Evolutionary conservation across 2,329 filamentous ascomycete genomes (phyloP).

Genomic region (Phialophora macrospora): DNA sequence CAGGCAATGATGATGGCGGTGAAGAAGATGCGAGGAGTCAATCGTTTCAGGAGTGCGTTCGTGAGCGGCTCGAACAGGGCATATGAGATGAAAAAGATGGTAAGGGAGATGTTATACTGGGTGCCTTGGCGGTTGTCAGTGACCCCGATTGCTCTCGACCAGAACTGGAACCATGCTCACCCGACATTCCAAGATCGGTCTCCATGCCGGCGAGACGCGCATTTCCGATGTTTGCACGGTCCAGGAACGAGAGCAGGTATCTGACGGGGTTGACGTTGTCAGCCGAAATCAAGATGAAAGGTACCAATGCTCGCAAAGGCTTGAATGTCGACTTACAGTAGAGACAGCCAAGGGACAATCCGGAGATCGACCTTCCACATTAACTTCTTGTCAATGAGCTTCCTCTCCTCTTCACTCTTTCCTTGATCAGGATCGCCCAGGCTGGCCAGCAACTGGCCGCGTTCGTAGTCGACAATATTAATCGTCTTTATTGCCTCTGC

Average conservation of each 20-base stretch:
- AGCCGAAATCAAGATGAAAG: too few relatives aligned
- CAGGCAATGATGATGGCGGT: slow-evolving; percentile 74
- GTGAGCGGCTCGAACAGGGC: slow-evolving; percentile 74
- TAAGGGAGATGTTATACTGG: slow-evolving; percentile 57
- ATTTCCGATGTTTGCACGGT: slow-evolving; percentile 46
- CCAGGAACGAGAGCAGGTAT: slow-evolving; percentile 44
- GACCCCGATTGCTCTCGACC: too few relatives aligned
- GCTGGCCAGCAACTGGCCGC: slow-evolving; percentile 4
- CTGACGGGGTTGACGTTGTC: too few relatives aligned
- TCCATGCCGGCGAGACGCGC: slow-evolving; percentile 43
- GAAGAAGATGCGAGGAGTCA: slow-evolving; percentile 77
- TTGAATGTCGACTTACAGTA: slow-evolving; percentile 12
- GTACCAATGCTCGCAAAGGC: too few relatives aligned
- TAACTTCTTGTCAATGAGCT: slow-evolving; percentile 54
- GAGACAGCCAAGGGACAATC: slow-evolving; percentile 35
- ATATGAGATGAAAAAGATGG: slow-evolving; percentile 76
- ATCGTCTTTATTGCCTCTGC: neutral
- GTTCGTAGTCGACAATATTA: slow-evolving; percentile 2
- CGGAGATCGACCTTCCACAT: slow-evolving; percentile 42
- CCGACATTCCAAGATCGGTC: slow-evolving; percentile 40
- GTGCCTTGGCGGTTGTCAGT: too few relatives aligned
- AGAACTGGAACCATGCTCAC: slow-evolving; percentile 7
- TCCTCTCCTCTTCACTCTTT: slow-evolving; percentile 65
- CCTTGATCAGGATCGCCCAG: slow-evolving; percentile 64
- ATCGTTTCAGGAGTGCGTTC: slow-evolving; percentile 77